phyloP scores from a whole-genome alignment of 768 basidiomycete genomes.

The Pisolithus orientalis region DNA sequence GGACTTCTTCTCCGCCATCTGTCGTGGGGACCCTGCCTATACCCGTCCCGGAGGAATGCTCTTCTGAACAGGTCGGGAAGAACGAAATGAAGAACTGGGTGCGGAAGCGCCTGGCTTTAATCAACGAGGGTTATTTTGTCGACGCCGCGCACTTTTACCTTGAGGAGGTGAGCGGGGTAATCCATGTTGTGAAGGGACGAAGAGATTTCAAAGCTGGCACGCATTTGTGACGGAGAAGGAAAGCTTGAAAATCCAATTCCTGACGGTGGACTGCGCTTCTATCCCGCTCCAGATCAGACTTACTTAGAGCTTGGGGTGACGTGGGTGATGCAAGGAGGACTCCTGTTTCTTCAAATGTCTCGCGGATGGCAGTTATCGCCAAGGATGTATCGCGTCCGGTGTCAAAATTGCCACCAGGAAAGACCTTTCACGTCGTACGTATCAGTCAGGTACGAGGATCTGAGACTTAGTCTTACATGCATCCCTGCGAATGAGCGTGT shows the following conservation, averaged over 20 bases:
- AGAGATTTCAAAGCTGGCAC: conserved; percentile 40
- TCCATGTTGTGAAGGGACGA: conserved; percentile 71
- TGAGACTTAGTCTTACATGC: conserved; percentile 40
- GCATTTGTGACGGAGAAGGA: conserved; percentile 43
- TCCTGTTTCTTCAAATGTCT: conserved; percentile 75
- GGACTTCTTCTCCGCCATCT: conserved; percentile 66
- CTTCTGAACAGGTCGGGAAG: conserved; percentile 38
- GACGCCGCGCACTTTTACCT: conserved; percentile 31
- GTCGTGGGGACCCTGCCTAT: conserved; percentile 58
- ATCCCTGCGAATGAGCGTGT: conserved; percentile 60
- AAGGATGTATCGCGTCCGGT: conserved; percentile 50
- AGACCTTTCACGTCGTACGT: conserved; percentile 43
- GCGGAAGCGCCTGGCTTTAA: conserved; percentile 53
- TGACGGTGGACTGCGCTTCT: conserved; percentile 53
- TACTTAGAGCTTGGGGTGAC: conserved; percentile 14
- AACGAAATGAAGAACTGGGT: conserved; percentile 67
- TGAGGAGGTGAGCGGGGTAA: conserved; percentile 52
- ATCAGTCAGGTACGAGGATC: background rate
- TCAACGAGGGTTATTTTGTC: background rate
- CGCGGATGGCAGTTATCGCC: conserved; percentile 60
- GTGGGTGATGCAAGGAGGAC: conserved; percentile 49
- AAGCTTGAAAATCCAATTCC: conserved; percentile 43
- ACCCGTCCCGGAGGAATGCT: conserved; percentile 47
- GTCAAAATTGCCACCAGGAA: conserved; percentile 71
- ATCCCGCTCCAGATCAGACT: conserved; percentile 43